Percentiles rank a stretch among this genome's conserved stretches.
phyloP scores from a whole-genome alignment of 1,284 basidiomycete species.

The Apiotrichum laibachii region DNA sequence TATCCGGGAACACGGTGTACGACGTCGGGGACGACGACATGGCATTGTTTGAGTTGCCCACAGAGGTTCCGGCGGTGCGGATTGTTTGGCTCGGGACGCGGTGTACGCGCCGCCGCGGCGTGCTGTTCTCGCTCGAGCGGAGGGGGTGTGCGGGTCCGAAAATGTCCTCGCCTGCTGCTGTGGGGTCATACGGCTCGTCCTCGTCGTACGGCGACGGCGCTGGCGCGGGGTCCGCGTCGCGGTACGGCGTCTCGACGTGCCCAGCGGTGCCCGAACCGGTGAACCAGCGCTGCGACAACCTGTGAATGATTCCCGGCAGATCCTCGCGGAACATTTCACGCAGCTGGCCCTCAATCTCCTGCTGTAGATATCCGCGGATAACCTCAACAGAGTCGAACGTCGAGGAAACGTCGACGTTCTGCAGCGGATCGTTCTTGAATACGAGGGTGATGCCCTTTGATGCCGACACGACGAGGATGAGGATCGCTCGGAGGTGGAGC shows the following conservation, averaged over 20 bases:
- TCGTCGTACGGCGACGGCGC: slow-evolving; percentile 53
- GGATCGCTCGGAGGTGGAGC: slow-evolving; percentile 90
- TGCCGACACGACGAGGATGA: slow-evolving; percentile 94
- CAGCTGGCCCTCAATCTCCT: slow-evolving; percentile 94
- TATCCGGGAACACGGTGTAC: slow-evolving; percentile 66
- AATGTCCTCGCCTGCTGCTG: slow-evolving; percentile 10
- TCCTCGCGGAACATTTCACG: slow-evolving; percentile 98
- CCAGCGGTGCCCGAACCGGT: slow-evolving; percentile 43
- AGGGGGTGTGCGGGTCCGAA: slow-evolving; percentile 1
- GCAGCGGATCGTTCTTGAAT: slow-evolving; percentile 98
- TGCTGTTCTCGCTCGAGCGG: slow-evolving; percentile 14
- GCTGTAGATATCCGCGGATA: slow-evolving; percentile 93
- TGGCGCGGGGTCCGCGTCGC: slow-evolving; percentile 21
- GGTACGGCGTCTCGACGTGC: slow-evolving; percentile 49
- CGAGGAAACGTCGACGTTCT: slow-evolving; percentile 94
- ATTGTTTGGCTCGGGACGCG: slow-evolving; percentile 29
- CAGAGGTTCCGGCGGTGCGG: slow-evolving; percentile 22
- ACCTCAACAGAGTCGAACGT: slow-evolving; percentile 98
- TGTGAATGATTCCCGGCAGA: slow-evolving; percentile 93
- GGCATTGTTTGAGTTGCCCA: slow-evolving; percentile 21
- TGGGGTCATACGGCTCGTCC: slow-evolving; percentile 54
- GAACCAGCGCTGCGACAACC: slow-evolving; percentile 88
- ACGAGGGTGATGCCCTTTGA: slow-evolving; percentile 98
- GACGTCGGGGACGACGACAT: slow-evolving; percentile 48
- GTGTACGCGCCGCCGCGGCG: slow-evolving; percentile 8